Percentiles rank a stretch among this genome's conserved stretches.
These are phyloP conservation scores for Nicotiana benthamiana DNA, from an alignment of 257 asterid genomes.

Conservation along the genomic window DNA sequence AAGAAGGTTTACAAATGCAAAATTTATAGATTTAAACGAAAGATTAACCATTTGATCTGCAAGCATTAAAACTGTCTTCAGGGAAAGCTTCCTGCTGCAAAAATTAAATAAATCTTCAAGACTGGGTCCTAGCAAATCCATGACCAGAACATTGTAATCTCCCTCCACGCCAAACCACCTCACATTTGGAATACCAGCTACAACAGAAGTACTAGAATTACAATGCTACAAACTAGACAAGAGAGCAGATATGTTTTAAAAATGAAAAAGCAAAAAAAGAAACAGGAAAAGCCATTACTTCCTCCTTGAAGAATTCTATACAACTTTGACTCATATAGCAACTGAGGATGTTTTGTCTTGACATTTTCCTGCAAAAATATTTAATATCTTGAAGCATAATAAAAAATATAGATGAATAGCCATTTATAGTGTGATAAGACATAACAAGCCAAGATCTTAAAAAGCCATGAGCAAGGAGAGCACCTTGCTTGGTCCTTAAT, in stretches of 20 bases:
- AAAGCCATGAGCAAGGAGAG: not conserved
- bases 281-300: conserved; percentile 45
- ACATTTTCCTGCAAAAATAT: conserved; percentile 59
- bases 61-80: conserved; percentile 98
- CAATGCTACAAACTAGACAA: not conserved
- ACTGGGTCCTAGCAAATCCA: conserved; percentile 99
- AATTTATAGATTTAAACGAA: not conserved
- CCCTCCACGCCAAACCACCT: conserved; percentile 97
- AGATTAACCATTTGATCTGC: conserved; percentile 92
- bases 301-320: conserved; percentile 96
- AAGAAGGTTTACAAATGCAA: conserved; percentile 6
- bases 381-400: not conserved
- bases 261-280: not conserved
- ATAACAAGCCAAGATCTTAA: not conserved
- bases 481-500: not conserved
- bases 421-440: not conserved
- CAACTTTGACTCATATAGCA: conserved; percentile 87
- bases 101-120: conserved; percentile 96
- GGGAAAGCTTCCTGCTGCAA: conserved; percentile 88
- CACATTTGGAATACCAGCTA: conserved; percentile 94
- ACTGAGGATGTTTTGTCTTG: conserved; percentile 95
- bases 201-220: conserved; percentile 24
- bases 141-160: conserved; percentile 91
- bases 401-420: not conserved
- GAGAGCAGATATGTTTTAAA: not conserved